Evolutionary conservation across 441 rosid genomes (phyloP).

Genomic region (Eutrema salsugineum): DNA sequence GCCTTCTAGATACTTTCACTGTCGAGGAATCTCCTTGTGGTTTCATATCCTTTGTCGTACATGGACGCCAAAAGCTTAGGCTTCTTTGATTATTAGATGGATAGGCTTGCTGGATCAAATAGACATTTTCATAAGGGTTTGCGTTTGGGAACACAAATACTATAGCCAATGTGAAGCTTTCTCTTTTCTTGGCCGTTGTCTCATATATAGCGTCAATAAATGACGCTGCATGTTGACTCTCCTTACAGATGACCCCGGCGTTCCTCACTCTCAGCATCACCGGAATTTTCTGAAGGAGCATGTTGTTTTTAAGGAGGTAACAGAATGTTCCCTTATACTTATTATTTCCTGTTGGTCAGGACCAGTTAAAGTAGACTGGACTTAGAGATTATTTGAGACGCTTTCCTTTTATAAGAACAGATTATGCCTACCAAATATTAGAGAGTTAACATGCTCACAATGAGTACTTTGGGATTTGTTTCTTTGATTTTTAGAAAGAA

Average conservation of each 20-base stretch:
- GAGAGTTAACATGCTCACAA: not conserved
- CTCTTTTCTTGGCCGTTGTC: conserved; percentile 2
- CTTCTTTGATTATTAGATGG: conserved; percentile 8
- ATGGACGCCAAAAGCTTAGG: conserved; percentile 5
- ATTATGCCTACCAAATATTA: not conserved
- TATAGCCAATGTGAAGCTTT: conserved; percentile 4
- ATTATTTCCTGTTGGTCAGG: not conserved
- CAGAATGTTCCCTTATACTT: conserved; percentile 14
- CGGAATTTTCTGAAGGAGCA: conserved; percentile 90
- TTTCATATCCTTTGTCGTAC: conserved; percentile 12
- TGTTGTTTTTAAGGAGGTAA: conserved; percentile 96
- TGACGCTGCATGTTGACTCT: conserved; percentile 19
- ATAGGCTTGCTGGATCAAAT: conserved; percentile 1
- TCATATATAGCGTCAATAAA: conserved; percentile 8
- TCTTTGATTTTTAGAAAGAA: not conserved
- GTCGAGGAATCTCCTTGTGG: not conserved
- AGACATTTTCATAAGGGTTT: conserved; percentile 8
- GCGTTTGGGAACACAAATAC: not conserved
- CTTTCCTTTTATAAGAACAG: not conserved
- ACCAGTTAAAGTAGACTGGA: not conserved
- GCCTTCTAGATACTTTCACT: conserved; percentile 1
- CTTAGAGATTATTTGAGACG: not conserved
- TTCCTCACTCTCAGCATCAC: conserved; percentile 70
- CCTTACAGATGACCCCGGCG: conserved; percentile 88
- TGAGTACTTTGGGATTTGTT: not conserved